Evolutionary conservation across 306 rosid genomes (phyloP), one percentile per base, ranked within the genome.

Genomic region (Lupinus albus): DNA sequence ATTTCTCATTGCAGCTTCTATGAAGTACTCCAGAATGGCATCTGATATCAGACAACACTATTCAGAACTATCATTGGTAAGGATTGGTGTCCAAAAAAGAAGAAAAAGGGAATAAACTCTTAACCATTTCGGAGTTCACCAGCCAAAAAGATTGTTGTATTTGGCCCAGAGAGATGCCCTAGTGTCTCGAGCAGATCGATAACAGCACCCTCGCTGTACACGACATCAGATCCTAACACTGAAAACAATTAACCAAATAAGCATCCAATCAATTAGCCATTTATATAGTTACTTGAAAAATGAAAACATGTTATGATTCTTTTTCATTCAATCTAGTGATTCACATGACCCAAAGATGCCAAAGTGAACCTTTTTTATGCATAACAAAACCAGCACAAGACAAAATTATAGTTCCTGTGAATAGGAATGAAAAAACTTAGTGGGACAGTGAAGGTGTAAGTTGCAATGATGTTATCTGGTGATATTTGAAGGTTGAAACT

Each of bases 211-310:
- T 87, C 97, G 45, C 91, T 90, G 67, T 90, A 90, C 56, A 90
- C 83, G 14, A 90, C 97, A 53, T 90, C 97, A 20, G 97, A 90
- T 49, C 95, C 95, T 20, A 90, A 68, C 70, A 90, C 96, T 90
- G 85, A 35, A 60, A 67, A 20, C 45, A 69, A 30, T 7, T 58
- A 51, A 55, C 15, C 55, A 39, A 11, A 56, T 36, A 44, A 13
- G 21, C 8, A 56, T 41, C 15, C 48, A 74, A 33, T 74, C 39
- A 35, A 15, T 4, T 42, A 53, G 48, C 3, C 15, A 51, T 51
- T 41, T 36, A 15, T 11, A 21, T 21, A 61, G 5, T 4, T 14
- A 50, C 33, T 39, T 25, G 14, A 50, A 38, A 50, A 9, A 12
- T 21, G 14, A 71, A 49, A 15, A 30, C 55, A 59, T 71, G 55